Evolutionary conservation across 805 yeast species (phyloP).

Genomic region (Pichia occidentalis): DNA sequence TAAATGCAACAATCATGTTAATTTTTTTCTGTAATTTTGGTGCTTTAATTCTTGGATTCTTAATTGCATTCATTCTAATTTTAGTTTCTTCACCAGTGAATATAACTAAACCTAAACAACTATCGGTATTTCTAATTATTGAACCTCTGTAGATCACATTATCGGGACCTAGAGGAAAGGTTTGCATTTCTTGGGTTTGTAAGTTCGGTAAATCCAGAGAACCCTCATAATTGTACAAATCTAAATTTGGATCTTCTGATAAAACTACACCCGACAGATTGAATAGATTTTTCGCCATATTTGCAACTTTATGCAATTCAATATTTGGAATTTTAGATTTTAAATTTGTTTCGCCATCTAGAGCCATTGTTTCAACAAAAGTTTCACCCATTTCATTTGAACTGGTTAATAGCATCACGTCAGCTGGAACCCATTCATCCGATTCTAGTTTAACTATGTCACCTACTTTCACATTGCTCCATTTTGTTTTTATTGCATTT

Average conservation of each 20-base stretch:
- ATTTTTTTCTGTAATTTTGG: conserved; percentile 84
- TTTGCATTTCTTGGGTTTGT: conserved; percentile 26
- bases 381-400: conserved; percentile 58
- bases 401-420: conserved; percentile 64
- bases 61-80: conserved; percentile 89
- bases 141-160: conserved; percentile 90
- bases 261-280: conserved; percentile 48
- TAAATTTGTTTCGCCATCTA: conserved; percentile 94
- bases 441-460: conserved; percentile 65
- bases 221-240: conserved; percentile 89
- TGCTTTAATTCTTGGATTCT: conserved; percentile 84
- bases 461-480: conserved; percentile 87
- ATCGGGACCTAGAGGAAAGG: conserved; percentile 65
- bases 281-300: conserved; percentile 44
- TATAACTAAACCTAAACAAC: conserved; percentile 70
- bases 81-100: conserved; percentile 96
- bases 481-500: conserved; percentile 29
- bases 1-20: conserved; percentile 75
- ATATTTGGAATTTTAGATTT: conserved; percentile 67
- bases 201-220: conserved; percentile 36
- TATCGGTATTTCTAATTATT: conserved; percentile 74
- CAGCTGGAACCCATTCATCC: conserved; percentile 95
- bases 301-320: conserved; percentile 48
- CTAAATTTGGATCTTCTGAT: conserved; percentile 87
- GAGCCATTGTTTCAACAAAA: conserved; percentile 90